phyloP scores from a whole-genome alignment of 106 monocot species.

The Dioscorea zingiberensis region DNA sequence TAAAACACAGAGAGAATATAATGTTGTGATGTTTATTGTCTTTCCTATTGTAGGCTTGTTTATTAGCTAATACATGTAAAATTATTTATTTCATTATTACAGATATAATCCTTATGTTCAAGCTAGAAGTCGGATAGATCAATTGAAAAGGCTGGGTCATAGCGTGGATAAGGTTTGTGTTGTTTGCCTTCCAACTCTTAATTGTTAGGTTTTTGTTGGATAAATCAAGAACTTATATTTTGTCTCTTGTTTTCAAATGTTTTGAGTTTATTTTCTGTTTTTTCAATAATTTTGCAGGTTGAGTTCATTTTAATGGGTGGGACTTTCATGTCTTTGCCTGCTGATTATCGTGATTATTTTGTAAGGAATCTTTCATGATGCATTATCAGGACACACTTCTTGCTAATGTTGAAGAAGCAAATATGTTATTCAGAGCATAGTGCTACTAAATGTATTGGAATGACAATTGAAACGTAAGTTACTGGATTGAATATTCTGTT shows the following conservation, averaged over 20 bases:
- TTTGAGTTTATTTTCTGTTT: too few relatives aligned
- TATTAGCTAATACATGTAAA: neutral
- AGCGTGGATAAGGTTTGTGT: slow-evolving; percentile 92
- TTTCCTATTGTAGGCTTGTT: neutral
- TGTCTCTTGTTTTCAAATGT: neutral
- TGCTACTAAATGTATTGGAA: slow-evolving; percentile 89
- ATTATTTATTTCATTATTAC: slow-evolving; percentile 3
- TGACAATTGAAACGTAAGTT: slow-evolving; percentile 99
- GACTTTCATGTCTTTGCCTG: slow-evolving; percentile 97
- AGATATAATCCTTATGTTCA: slow-evolving; percentile 99
- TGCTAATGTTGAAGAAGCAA: slow-evolving; percentile 94
- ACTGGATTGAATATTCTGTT: neutral
- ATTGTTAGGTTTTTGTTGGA: neutral
- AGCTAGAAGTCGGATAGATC: slow-evolving; percentile 97
- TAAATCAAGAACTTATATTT: neutral
- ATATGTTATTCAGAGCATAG: slow-evolving; percentile 92
- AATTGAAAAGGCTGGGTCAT: slow-evolving; percentile 94
- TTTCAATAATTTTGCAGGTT: slow-evolving; percentile 46
- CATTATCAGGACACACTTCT: slow-evolving; percentile 96
- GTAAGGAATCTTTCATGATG: slow-evolving; percentile 98
- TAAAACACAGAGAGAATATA: too few relatives aligned
- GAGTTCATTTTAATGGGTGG: slow-evolving; percentile 99
- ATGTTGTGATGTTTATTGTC: neutral
- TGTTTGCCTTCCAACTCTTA: neutral
- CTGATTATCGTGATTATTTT: slow-evolving; percentile 98